These are phyloP conservation scores for Coemansia aciculifera DNA, from an alignment of 192 early-diverging fungal species.

Conservation along the genomic window DNA sequence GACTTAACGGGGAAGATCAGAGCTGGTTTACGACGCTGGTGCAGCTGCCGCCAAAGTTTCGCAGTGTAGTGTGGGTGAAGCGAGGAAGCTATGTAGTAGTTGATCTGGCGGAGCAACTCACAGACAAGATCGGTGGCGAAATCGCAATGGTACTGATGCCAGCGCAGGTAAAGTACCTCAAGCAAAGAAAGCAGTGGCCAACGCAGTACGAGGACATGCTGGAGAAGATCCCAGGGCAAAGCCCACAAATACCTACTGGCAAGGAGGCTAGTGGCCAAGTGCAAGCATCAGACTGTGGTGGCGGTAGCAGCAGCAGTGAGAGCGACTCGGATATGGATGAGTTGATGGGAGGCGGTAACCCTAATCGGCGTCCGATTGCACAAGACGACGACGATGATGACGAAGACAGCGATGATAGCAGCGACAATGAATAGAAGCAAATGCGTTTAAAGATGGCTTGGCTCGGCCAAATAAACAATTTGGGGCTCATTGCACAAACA, in stretches of 20 bases:
- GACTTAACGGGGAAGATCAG: slow-evolving; percentile 43
- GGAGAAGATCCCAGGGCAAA: slow-evolving; percentile 15
- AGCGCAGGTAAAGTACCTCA: slow-evolving; percentile 71
- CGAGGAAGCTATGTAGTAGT: slow-evolving; percentile 67
- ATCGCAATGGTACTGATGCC: slow-evolving; percentile 73
- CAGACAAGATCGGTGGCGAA: slow-evolving; percentile 76
- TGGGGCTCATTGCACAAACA: neutral
- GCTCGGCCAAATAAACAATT: neutral
- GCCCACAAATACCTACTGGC: neutral
- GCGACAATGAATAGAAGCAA: neutral
- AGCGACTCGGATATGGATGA: slow-evolving; percentile 5
- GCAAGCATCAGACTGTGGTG: neutral
- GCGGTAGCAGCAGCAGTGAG: neutral
- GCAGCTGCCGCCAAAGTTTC: slow-evolving; percentile 74
- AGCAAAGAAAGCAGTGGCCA: slow-evolving; percentile 42
- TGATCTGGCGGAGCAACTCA: slow-evolving; percentile 58
- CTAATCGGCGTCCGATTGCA: slow-evolving; percentile 22
- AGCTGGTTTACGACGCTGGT: slow-evolving; percentile 61
- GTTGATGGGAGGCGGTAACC: slow-evolving; percentile 18
- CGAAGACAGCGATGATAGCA: neutral
- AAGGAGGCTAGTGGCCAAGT: neutral
- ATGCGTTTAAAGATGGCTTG: neutral
- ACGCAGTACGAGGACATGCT: slow-evolving; percentile 28
- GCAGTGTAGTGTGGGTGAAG: slow-evolving; percentile 82
- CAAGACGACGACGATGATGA: neutral